Base-by-base conservation (phyloP, 192 early-diverging fungal species). In the Linnemannia zychae region DNA sequence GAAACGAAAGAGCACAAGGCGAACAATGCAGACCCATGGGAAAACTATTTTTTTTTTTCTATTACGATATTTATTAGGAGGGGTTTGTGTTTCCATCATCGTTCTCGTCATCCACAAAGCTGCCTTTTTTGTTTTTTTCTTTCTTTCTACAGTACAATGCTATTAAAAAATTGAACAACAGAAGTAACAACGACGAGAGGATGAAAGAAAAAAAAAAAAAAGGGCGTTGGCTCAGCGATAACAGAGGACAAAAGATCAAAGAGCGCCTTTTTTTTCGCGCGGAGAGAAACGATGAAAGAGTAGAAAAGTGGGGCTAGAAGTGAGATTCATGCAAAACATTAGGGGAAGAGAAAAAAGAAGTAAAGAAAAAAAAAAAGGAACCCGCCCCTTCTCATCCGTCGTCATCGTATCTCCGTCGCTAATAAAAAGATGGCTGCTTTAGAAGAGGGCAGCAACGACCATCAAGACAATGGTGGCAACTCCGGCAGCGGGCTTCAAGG, bases 401-500 rank as follows among this genome's bases (percentile, higher is more conserved):
- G 71, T 28, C 37, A 28, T 46, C 15, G 24, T 16, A 67, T 71
- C 46, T 44, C 28, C 24, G 44, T 60, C 57, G 31, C 28, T 44
- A 49, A 22, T 20, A 48, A 47, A 47, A 47, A 48, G 37, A 37
- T n/a, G 4, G 9, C 28, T 3, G 1, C 3, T 24, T 84, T 84
- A 84, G n/a, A 84, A 40, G 33, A 84, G 57, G 22, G 72, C 71
- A 63, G 76, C 76, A 57, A 73, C 72, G 60, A 47, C 81, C 81
- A 84, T 74, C 71, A 77, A 38, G 33, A 84, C 11, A 24, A 50
- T 72, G 11, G 69, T 44, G 36, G 76, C 81, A 75, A 72, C 38
- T 22, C 70, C 76, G 38, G 71, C 75, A 69, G 49, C 81, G 34
- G 81, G 81, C 81, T 84, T 84, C 31, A 84, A 52, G 66, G 72